Evolutionary conservation across 176 grass and related monocot species (phyloP), one percentile per base, ranked within the genome.

Genomic region (Musa acuminata): DNA sequence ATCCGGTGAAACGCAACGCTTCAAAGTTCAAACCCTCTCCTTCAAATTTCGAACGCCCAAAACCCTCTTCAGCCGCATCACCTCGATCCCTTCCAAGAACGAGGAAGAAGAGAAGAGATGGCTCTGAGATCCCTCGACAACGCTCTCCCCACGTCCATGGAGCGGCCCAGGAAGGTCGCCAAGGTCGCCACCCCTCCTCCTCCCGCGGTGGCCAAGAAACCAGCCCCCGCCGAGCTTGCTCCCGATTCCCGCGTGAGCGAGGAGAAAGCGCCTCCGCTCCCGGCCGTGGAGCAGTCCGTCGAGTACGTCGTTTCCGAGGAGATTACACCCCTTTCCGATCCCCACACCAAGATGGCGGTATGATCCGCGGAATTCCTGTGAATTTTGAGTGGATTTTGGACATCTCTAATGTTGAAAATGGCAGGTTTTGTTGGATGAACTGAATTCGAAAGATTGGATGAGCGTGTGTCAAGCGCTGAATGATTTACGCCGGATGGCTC

Each of bases 391-490:
- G 21, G 52, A 48, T 67, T 27, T 53, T 13, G 4, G 27, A 73
- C 25, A 3, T 63, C 11, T 72, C 11, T 49, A 49, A 65, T 22
- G 16, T 24, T 77, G 23, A 51, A 62, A 6, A 72, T 53, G 78
- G 64, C 51, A 87, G 85, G 74, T 73, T 11, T 80, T 99, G 76
- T 64, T 95, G 53, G 87, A 72, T 23, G 83, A 80, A 29, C 64
- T 99, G 62, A 88, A 85, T 48, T 99, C 84, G 22, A 95, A 89
- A 81, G 96, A 99, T 75, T 99, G 96, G 96, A 0, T 91, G n/a
- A 82, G 23, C 52, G 79, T 14, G 49, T 99, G 96, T 80, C 88
- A 83, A 53, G 83, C 84, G n/a, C 83, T 99, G 72, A 99, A 99
- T 74, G 86, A 95, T 80, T 80, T 84, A 17, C 82, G 96, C 62